Conservation (phyloP, 805 yeast genomes). For the Monosporozyma unispora region DNA sequence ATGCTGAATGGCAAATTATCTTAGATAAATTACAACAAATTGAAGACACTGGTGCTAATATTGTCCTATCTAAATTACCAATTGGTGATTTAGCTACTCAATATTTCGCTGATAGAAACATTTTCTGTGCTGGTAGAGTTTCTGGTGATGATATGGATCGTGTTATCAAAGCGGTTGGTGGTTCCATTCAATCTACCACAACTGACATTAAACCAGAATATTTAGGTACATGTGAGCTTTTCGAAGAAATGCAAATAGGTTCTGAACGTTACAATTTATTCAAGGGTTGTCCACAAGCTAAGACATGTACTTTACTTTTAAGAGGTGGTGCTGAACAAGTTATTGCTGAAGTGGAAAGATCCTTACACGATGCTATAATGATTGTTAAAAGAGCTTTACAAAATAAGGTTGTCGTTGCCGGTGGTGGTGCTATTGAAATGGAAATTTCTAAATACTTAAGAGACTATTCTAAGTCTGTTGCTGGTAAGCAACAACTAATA, state of each 20-base stretch:
- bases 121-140: conserved; percentile 97
- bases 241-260: conserved; percentile 94
- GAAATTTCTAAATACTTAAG: conserved; percentile 83
- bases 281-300: conserved; percentile 84
- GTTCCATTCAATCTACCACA: conserved; percentile 70
- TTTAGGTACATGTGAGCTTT: conserved; percentile 73
- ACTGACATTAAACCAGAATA: conserved; percentile 60
- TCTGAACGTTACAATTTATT: conserved; percentile 90
- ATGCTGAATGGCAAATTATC: conserved; percentile 98
- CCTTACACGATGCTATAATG: conserved; percentile 97
- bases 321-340: conserved; percentile 99
- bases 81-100: conserved; percentile 99
- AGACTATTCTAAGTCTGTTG: conserved; percentile 76
- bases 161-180: conserved; percentile 90
- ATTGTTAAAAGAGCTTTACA: conserved; percentile 91
- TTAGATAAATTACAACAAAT: conserved; percentile 77
- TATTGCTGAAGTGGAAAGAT: conserved; percentile 94
- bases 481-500: conserved; percentile 93
- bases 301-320: conserved; percentile 84
- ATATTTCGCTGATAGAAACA: conserved; percentile 89
- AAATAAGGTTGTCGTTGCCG: conserved; percentile 84
- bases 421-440: conserved; percentile 99
- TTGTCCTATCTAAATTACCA: conserved; percentile 88
- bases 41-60: conserved; percentile 78
- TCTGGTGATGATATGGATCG: conserved; percentile 83